These are phyloP conservation scores for Arachnopeziza araneosa DNA, from an alignment of 2,329 filamentous ascomycete genomes.

Conservation along the genomic window DNA sequence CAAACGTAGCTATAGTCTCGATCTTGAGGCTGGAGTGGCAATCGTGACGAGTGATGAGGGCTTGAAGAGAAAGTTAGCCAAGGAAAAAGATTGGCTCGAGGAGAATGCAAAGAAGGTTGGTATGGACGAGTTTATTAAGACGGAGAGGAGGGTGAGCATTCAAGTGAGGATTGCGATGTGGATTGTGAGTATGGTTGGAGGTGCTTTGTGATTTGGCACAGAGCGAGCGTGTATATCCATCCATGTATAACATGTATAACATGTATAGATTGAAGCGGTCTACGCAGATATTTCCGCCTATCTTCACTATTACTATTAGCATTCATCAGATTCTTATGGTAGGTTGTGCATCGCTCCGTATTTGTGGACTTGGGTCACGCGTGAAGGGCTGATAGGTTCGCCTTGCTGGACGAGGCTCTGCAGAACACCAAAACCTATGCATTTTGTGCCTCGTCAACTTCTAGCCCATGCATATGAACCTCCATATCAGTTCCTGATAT, in stretches of 20 bases:
- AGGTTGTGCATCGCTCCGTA: no score
- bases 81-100: slow-evolving; percentile 77
- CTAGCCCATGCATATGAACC: no score
- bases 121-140: slow-evolving; percentile 71
- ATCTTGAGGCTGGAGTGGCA: slow-evolving; percentile 83
- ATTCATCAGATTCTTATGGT: no score
- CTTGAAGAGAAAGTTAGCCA: slow-evolving; percentile 65
- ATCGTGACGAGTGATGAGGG: slow-evolving; percentile 74
- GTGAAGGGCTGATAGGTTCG: no score
- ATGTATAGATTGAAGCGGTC: neutral
- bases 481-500: no score
- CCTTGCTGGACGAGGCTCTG: no score
- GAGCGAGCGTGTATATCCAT: neutral
- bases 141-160: slow-evolving; percentile 58
- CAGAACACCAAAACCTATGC: no score
- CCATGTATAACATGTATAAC: no score
- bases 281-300: no score
- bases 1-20: slow-evolving; percentile 83
- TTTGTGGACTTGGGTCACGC: no score
- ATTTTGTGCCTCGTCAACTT: no score
- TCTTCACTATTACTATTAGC: neutral
- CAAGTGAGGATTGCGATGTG: slow-evolving; percentile 89
- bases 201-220: slow-evolving; percentile 58
- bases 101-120: slow-evolving; percentile 64
- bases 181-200: slow-evolving; percentile 81